phyloP scores from a whole-genome alignment of 768 basidiomycete species.

The Multifurca ochricompacta region DNA sequence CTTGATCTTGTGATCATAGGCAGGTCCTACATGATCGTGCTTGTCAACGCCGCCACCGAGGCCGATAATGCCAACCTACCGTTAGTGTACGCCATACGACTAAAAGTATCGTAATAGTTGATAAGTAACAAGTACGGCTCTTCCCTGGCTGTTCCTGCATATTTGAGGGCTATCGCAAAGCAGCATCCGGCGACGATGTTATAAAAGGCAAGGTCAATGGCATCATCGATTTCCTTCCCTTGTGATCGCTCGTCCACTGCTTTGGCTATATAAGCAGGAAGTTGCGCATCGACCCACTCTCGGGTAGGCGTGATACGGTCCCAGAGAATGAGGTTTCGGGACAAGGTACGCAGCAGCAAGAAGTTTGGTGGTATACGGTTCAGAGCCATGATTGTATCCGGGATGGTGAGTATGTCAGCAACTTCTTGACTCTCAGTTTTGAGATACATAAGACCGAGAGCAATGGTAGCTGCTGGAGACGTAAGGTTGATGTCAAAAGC shows the following conservation, averaged over 20 bases:
- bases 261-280: conserved; percentile 59
- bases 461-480: conserved; percentile 84
- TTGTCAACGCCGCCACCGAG: conserved; percentile 6
- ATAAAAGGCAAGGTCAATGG: conserved; percentile 83
- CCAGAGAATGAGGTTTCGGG: conserved; percentile 82
- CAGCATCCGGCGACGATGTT: conserved; percentile 88
- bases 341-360: conserved; percentile 72
- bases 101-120: conserved; percentile 73
- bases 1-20: conserved; percentile 84
- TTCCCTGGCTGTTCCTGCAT: conserved; percentile 86
- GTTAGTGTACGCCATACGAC: conserved; percentile 56
- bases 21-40: conserved; percentile 41
- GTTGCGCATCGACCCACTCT: conserved; percentile 64
- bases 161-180: conserved; percentile 87
- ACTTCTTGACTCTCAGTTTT: conserved; percentile 78
- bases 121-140: conserved; percentile 83
- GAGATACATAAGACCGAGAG: conserved; percentile 89
- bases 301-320: conserved; percentile 59
- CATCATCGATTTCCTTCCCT: conserved; percentile 51
- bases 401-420: conserved; percentile 77
- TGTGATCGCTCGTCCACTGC: conserved; percentile 46
- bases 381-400: conserved; percentile 69
- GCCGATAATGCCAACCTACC: conserved; percentile 38
- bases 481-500: conserved; percentile 84
- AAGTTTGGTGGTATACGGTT: conserved; percentile 87